A percentile compares a stretch with the other conserved stretches of the same genome.
These are phyloP conservation scores for Fusarium poae DNA, from an alignment of 2,329 filamentous ascomycete genomes.

Conservation along the genomic window DNA sequence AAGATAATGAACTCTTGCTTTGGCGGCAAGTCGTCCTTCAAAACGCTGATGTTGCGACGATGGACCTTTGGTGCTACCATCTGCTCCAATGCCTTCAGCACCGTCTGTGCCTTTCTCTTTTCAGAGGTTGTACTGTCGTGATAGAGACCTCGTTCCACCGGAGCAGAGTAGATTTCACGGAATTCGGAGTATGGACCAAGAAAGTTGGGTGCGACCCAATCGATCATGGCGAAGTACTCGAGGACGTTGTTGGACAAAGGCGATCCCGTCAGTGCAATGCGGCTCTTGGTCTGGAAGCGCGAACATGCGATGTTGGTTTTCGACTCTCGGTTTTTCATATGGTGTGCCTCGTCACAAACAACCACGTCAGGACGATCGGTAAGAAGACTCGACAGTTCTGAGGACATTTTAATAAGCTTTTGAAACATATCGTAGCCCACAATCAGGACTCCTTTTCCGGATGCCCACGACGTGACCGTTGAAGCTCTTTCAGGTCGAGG, in stretches of 20 bases:
- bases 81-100: conserved; percentile 76
- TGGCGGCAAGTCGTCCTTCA: conserved; percentile 75
- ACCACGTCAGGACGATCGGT: conserved; percentile 76
- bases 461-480: conserved; percentile 70
- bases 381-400: conserved; percentile 62
- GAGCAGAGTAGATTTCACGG: conserved; percentile 73
- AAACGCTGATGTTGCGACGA: conserved; percentile 74
- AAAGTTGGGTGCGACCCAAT: conserved; percentile 86
- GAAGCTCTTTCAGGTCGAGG: conserved; percentile 55
- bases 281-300: conserved; percentile 73
- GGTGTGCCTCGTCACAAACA: conserved; percentile 87
- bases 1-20: conserved; percentile 88
- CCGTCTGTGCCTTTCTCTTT: conserved; percentile 71
- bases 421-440: conserved; percentile 79
- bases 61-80: conserved; percentile 84
- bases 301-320: conserved; percentile 66
- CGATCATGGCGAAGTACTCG: conserved; percentile 89
- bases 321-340: conserved; percentile 75
- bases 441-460: conserved; percentile 78
- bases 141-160: conserved; percentile 80
- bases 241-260: conserved; percentile 86
- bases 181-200: conserved; percentile 79
- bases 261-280: conserved; percentile 88
- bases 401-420: conserved; percentile 50
- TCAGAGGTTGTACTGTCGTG: conserved; percentile 70